Evolutionary conservation across 139 green algal genomes (phyloP).

Genomic region (Limnomonas spitsbergensis): DNA sequence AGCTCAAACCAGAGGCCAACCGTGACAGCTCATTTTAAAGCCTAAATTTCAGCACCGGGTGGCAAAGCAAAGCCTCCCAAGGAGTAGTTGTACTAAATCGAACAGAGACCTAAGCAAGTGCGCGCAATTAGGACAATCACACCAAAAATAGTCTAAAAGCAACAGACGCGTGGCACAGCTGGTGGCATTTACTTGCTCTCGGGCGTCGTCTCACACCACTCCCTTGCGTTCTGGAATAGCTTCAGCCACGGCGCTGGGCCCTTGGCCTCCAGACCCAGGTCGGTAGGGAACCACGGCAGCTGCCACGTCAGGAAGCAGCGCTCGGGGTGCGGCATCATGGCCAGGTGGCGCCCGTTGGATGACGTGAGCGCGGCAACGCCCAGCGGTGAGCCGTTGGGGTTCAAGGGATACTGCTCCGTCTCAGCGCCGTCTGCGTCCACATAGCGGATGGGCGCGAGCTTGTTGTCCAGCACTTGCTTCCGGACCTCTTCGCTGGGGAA

Average conservation of each 20-base stretch:
- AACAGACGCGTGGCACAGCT: no score
- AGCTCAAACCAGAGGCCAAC: no score
- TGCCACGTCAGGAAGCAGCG: slow-evolving; percentile 95
- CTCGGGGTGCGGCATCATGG: slow-evolving; percentile 99
- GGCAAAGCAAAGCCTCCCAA: no score
- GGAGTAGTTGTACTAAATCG: no score
- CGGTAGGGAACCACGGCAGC: slow-evolving; percentile 61
- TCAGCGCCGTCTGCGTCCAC: slow-evolving; percentile 55
- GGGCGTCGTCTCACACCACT: slow-evolving; percentile 54
- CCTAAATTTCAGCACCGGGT: no score
- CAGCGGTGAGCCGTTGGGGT: slow-evolving; percentile 93
- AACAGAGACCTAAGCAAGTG: no score
- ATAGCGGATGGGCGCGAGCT: slow-evolving; percentile 87
- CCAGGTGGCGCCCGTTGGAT: slow-evolving; percentile 89
- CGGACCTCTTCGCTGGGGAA: slow-evolving; percentile 83
- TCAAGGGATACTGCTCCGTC: slow-evolving; percentile 92
- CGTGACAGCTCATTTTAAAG: no score
- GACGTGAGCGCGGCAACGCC: slow-evolving; percentile 94
- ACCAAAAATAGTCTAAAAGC: no score
- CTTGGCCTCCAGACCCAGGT: slow-evolving; percentile 55
- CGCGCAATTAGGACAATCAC: no score
- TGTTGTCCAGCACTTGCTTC: slow-evolving; percentile 50
- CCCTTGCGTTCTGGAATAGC: slow-evolving; percentile 95
- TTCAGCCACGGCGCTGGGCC: slow-evolving; percentile 89
- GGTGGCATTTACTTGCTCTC: not conserved